Evolutionary conservation across 305 asterid genomes (phyloP), one percentile per base, ranked within the genome.

Genomic region (Petunia hybrid): DNA sequence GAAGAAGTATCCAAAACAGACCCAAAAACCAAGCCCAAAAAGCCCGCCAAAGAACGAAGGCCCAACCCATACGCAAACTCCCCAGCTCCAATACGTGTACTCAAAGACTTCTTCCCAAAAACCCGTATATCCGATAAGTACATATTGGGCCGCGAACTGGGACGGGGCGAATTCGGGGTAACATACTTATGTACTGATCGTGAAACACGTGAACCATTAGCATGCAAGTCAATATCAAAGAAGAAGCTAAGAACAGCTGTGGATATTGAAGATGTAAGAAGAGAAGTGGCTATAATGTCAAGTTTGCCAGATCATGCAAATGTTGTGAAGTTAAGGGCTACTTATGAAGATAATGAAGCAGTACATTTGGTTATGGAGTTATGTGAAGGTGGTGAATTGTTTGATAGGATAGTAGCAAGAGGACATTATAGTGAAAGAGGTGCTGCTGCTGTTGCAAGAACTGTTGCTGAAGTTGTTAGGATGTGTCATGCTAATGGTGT

Each of bases 351-450:
- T 70, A 86, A 90, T 70, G 99, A 95, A 85, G 98, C 98, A 1
- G 99, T 95, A 69, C 98, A 95, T 81, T 74, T 95, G 81, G 99
- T 95, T 38, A 95, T 95, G 99, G 99, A 95, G 88, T 68, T 95
- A 60, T 95, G 99, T 79, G 99, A 94, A 87, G 99, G 99, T 5
- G 99, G 99, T 4, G 99, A 95, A 79, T 85, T 95, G 9, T 95
- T 95, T 51, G 99, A 95, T 62, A 87, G 99, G 83, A 95, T 95
- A 2, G 99, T 95, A 69, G 98, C 98, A 71, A 91, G 98, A 80
- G 99, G 99, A 10, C 99, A 95, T 83, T 96, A 96, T 85, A 96
- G 98, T 86, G 99, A 96, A 86, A 84, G 98, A 81, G 98, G 97
- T 45, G 99, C 99, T 0, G 98, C 98, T 4, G 83, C 74, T 40